Evolutionary conservation across 257 asterid genomes (phyloP), one percentile per base, ranked within the genome.

Genomic region (Jaltomata sinuosa): DNA sequence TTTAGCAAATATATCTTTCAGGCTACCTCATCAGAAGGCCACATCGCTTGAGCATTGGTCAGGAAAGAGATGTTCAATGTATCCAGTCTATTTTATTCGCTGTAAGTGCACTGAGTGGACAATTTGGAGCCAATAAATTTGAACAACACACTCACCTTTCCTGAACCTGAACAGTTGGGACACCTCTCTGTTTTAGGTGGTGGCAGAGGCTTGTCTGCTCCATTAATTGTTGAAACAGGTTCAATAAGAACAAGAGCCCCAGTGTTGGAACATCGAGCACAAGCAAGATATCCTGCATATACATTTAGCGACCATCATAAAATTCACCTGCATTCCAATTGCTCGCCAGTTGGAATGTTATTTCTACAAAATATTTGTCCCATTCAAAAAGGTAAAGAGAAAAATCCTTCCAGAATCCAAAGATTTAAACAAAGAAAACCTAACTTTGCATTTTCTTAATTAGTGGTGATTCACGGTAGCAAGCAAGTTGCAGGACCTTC

Each of bases 201-300:
- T 57, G 94, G 88, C 18, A 91, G 88, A 54, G 94, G 94, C 86
- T 82, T 87, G 86, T 89, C 90, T 49, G 89, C 93, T 0, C 90
- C 85, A 59, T 87, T 89, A 77, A 88, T 82, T 32, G 92, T 86
- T 19, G 97, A 93, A 85, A 91, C 90, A 71, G 98, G 98, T 84
- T 92, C 94, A 21, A 89, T 89, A 86, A 94, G 97, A 85, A 96
- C 93, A 80, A 93, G 91, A 53, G 97, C 91, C 34, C 98, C 99
- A 16, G 94, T 89, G 88, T 88, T 94, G 85, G 98, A 89, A 86
- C 99, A 96, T 52, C 97, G 96, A 83, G 99, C 99, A 85, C 99
- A 96, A 18, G 99, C 98, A 47, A 96, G 98, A 89, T 96, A 96
- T 80, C 99, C 98, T 96, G 92, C 82, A 85, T 54, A 42, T 38